Evolutionary conservation across 78 protist species (phyloP).

Genomic region (Neovahlkampfia damariscottae): DNA sequence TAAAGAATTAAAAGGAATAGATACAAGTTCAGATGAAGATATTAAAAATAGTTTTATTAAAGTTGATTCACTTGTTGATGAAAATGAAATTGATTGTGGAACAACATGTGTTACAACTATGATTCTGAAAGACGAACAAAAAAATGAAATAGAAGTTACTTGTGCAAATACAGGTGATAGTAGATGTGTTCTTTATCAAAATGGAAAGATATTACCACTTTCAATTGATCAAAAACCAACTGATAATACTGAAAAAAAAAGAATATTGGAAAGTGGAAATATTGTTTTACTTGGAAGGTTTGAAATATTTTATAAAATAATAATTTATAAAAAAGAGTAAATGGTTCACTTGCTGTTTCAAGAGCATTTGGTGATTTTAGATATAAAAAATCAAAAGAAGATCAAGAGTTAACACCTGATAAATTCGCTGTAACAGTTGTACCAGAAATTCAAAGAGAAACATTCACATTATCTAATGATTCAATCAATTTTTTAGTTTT

Average conservation of each 20-base stretch:
- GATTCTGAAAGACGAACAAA: neutral
- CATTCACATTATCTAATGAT: too few species aligned
- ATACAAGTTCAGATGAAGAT: neutral
- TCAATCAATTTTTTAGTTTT: conserved; percentile 46
- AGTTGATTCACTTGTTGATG: neutral
- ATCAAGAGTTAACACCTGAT: too few species aligned
- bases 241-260: neutral
- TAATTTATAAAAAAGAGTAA: too few species aligned
- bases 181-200: conserved; percentile 5
- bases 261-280: conserved; percentile 13
- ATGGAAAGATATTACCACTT: neutral
- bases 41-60: neutral
- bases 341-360: conserved; percentile 37
- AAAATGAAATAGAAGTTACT: neutral
- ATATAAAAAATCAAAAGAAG: conserved; percentile 3
- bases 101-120: neutral
- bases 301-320: too few species aligned
- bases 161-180: conserved; percentile 35
- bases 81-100: neutral
- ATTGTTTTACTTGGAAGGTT: conserved; percentile 11
- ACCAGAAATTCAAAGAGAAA: conserved; percentile 8
- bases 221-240: conserved; percentile 25
- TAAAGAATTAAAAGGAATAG: neutral
- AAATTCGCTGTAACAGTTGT: conserved; percentile 5
- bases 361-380: conserved; percentile 40